Conservation (phyloP, 352 stramenopile species). For the Pythium volutum region DNA sequence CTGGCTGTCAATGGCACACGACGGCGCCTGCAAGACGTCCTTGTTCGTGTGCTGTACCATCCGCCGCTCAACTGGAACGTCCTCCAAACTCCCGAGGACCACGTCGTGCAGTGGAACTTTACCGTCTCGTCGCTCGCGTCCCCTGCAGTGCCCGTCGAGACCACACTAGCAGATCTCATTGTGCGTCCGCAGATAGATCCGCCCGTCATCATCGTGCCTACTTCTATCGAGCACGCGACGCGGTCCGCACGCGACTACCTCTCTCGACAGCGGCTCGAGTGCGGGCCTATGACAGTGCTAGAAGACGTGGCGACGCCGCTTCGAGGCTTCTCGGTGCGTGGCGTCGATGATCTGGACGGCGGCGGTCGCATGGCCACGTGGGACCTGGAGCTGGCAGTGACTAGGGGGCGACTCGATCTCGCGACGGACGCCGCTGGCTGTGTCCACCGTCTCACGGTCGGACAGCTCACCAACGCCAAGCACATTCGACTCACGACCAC, state of each 20-base stretch:
- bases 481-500: slow-evolving; percentile 5
- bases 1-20: slow-evolving; percentile 18
- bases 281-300: slow-evolving; percentile 34
- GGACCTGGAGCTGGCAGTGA: slow-evolving; percentile 11
- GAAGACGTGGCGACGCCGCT: slow-evolving; percentile 43
- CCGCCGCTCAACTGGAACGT: slow-evolving; percentile 56
- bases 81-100: slow-evolving; percentile 11
- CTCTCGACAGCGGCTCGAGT: slow-evolving; percentile 37
- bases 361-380: not conserved
- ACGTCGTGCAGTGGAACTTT: slow-evolving; percentile 52
- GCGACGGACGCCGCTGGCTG: not conserved
- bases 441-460: not conserved
- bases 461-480: not conserved
- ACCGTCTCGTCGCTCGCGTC: slow-evolving; percentile 17
- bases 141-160: not conserved
- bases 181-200: slow-evolving; percentile 30
- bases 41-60: slow-evolving; percentile 33
- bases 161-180: slow-evolving; percentile 36
- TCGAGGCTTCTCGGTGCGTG: slow-evolving; percentile 35
- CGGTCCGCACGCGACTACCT: slow-evolving; percentile 42
- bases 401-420: slow-evolving; percentile 2
- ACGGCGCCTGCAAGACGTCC: slow-evolving; percentile 17
- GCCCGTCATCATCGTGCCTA: slow-evolving; percentile 44
- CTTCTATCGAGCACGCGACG: slow-evolving; percentile 22
- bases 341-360: slow-evolving; percentile 27